These are phyloP conservation scores for Aspergillus amoenus DNA, from an alignment of 2,329 filamentous ascomycete species.

Conservation along the genomic window DNA sequence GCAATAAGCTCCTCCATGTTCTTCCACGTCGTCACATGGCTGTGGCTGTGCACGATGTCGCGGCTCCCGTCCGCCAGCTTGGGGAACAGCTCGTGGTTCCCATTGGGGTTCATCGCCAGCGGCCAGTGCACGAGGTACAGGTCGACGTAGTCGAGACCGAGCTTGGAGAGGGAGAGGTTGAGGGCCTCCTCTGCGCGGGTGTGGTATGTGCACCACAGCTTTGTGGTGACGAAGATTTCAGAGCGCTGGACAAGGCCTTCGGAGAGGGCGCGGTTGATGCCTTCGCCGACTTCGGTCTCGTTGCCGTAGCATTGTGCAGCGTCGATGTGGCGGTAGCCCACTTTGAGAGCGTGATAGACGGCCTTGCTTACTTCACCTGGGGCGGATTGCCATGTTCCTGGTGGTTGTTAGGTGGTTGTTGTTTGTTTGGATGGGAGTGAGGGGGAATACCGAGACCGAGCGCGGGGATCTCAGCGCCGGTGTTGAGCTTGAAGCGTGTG, in stretches of 20 bases:
- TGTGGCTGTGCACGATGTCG: slow-evolving; percentile 68
- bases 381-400: slow-evolving; percentile 65
- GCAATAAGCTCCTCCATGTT: slow-evolving; percentile 60
- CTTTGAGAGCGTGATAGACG: slow-evolving; percentile 56
- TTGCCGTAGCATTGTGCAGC: slow-evolving; percentile 48
- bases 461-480: slow-evolving; percentile 61
- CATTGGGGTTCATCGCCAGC: slow-evolving; percentile 67
- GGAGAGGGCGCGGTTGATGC: slow-evolving; percentile 69
- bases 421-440: neutral
- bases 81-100: slow-evolving; percentile 58
- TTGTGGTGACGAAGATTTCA: slow-evolving; percentile 80
- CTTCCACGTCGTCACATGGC: slow-evolving; percentile 75
- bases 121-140: slow-evolving; percentile 84
- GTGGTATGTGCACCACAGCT: slow-evolving; percentile 82
- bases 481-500: slow-evolving; percentile 63
- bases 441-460: slow-evolving; percentile 56
- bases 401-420: neutral
- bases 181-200: slow-evolving; percentile 67
- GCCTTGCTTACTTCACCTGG: slow-evolving; percentile 60
- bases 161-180: slow-evolving; percentile 68
- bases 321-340: slow-evolving; percentile 45
- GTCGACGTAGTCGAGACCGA: slow-evolving; percentile 80
- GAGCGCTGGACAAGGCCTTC: slow-evolving; percentile 69
- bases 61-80: slow-evolving; percentile 71
- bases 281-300: slow-evolving; percentile 78